Percentiles rank a stretch among this genome's conserved stretches.
Evolutionary conservation across 495 filamentous ascomycete genomes (phyloP).

Genomic region (Talaromyces nanjingensis): DNA sequence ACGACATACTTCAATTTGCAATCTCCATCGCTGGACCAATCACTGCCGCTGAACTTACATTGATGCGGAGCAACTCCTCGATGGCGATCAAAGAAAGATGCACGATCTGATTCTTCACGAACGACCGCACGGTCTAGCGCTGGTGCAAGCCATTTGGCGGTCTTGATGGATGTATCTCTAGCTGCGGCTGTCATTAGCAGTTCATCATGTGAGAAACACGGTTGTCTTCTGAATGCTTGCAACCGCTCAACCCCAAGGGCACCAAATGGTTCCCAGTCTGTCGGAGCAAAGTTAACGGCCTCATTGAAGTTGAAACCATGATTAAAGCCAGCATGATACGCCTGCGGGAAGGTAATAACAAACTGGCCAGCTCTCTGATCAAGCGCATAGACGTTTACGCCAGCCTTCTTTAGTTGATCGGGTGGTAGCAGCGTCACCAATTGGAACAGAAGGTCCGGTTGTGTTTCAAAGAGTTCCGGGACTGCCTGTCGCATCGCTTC

Average conservation of each 20-base stretch:
- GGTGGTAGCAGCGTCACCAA: conserved; percentile 91
- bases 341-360: conserved; percentile 90
- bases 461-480: conserved; percentile 92
- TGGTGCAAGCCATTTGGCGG: conserved; percentile 88
- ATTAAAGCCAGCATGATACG: conserved; percentile 90
- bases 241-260: conserved; percentile 79
- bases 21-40: conserved; percentile 20
- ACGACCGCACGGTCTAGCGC: conserved; percentile 70
- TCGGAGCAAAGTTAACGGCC: conserved; percentile 94
- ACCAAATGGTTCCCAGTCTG: conserved; percentile 95
- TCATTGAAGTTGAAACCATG: conserved; percentile 99
- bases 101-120: conserved; percentile 63
- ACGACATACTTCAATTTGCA: conserved; percentile 41
- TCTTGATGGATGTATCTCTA: conserved; percentile 78
- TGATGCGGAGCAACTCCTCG: conserved; percentile 43
- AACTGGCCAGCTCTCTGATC: conserved; percentile 95
- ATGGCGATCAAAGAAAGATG: conserved; percentile 60
- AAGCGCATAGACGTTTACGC: conserved; percentile 84
- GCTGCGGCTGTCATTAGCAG: conserved; percentile 81
- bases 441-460: conserved; percentile 95
- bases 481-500: conserved; percentile 91
- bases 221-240: conserved; percentile 81
- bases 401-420: conserved; percentile 90
- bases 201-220: conserved; percentile 97
- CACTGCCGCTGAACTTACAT: conserved; percentile 34